phyloP scores from a whole-genome alignment of 768 basidiomycete genomes.

The Nevesoporus exiguus region DNA sequence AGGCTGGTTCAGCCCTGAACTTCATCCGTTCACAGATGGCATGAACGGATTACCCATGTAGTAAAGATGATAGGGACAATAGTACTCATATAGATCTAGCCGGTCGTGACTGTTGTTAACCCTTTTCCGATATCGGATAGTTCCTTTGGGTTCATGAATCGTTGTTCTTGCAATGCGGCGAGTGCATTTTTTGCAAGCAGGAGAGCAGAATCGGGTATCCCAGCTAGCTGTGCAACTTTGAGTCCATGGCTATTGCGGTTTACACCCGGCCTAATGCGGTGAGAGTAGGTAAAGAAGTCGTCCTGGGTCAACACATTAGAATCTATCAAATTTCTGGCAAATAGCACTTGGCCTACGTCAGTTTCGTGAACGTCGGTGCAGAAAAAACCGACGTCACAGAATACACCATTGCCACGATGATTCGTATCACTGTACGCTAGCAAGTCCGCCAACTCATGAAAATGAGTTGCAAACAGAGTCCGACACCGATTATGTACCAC shows the following conservation, averaged over 20 bases:
- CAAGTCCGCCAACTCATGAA: constrained; percentile 89
- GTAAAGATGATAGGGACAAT: neutral
- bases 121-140: constrained; percentile 33
- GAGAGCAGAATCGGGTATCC: constrained; percentile 67
- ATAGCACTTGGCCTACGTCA: constrained; percentile 45
- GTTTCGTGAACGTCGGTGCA: constrained; percentile 85
- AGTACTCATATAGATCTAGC: constrained; percentile 3
- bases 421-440: constrained; percentile 53
- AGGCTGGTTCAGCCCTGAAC: constrained; percentile 87
- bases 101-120: constrained; percentile 16
- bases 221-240: constrained; percentile 85
- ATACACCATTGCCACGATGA: constrained; percentile 43
- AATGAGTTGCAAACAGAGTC: constrained; percentile 97
- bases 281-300: constrained; percentile 78
- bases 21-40: constrained; percentile 65
- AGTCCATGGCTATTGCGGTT: constrained; percentile 90
- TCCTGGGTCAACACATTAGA: constrained; percentile 42
- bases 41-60: constrained; percentile 10
- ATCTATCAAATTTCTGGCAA: neutral
- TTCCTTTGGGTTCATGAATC: constrained; percentile 24
- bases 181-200: constrained; percentile 58
- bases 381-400: constrained; percentile 72
- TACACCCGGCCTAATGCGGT: constrained; percentile 75
- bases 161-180: constrained; percentile 32
- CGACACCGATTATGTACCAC: constrained; percentile 67